Percentiles rank a stretch among this genome's conserved stretches.
Conservation (phyloP, 371 early-diverging fungal species). For the Mucor plumbeus region DNA sequence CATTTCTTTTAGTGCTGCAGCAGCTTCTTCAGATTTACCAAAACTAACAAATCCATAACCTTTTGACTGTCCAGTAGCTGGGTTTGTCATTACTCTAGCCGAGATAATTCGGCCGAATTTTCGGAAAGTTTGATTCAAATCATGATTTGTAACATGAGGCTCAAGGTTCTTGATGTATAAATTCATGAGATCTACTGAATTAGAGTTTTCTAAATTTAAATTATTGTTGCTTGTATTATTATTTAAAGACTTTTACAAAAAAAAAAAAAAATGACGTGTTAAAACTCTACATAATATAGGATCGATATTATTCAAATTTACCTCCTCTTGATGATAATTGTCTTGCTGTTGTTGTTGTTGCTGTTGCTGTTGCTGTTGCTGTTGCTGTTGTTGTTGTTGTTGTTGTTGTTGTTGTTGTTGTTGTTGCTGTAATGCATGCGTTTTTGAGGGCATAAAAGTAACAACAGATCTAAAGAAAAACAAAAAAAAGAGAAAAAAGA, state of each 20-base stretch:
- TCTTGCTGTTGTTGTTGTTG: conserved; percentile 4
- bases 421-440: conserved; percentile 15
- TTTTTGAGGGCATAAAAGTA: conserved; percentile 24
- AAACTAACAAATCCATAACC: conserved; percentile 55
- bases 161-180: conserved; percentile 60
- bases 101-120: conserved; percentile 54
- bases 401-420: conserved; percentile 1
- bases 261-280: conserved; percentile 13
- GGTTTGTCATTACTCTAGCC: conserved; percentile 52
- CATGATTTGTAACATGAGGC: conserved; percentile 44
- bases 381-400: conserved; percentile 8
- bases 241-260: not conserved
- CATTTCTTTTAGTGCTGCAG: conserved; percentile 42
- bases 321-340: conserved; percentile 12
- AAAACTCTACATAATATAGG: not conserved
- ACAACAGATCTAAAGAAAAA: conserved; percentile 28
- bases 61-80: conserved; percentile 46
- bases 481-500: conserved; percentile 3
- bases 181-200: conserved; percentile 43
- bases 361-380: conserved; percentile 10
- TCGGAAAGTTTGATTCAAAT: conserved; percentile 44
- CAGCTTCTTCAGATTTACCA: conserved; percentile 43
- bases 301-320: not conserved
- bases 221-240: not conserved
- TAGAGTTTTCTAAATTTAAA: not conserved